Evolutionary conservation across 2,329 filamentous ascomycete genomes (phyloP), one percentile per base, ranked within the genome.

Genomic region (Aspergillus neoniger): DNA sequence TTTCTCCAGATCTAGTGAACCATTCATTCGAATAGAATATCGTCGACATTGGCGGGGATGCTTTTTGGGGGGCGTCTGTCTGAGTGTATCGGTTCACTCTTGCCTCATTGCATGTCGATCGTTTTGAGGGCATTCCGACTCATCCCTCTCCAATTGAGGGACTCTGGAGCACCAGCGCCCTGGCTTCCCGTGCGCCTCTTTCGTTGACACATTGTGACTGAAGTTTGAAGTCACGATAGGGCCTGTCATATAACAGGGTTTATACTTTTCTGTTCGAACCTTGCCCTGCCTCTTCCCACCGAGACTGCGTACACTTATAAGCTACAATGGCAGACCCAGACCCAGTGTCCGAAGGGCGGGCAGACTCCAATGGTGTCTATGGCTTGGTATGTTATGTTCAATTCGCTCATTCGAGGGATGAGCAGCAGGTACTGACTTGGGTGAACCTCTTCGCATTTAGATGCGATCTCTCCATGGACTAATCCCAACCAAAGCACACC

Each of bases 401-500:
- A 15, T 15, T 48, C 7, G 21, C 25, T 28, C 23, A 6, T 3
- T 48, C 14, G 17, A 14, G 23, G 25, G 23, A 28, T 14, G 23
- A 1, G 44, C 6, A 23, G 15, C 23, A 17, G 7, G 21, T n/a
- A n/a, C 47, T 50, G 23, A 50, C 23, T n/a, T 36, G 30, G 12
- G 30, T 36, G 25, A 30, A 9, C 28, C 25, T 14, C 23, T 19
- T 23, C 15, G 38, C 36, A 28, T 39, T 8, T 25, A 62, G 60
- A 59, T 44, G 55, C 55, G 57, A 59, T 47, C 55, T 23, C 14
- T 62, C 51, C 67, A 66, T 23, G 62, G 60, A 28, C 65, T 58
- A 32, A 58, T 63, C 7, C 68, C 68, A n/a, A 66, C 64, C 7
- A 70, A 69, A 48, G 57, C 60, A 32, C 52, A 63, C 30, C 10